Base-by-base conservation (phyloP, 805 yeast genomes). In the Wickerhamiella kurtzmanii region DNA sequence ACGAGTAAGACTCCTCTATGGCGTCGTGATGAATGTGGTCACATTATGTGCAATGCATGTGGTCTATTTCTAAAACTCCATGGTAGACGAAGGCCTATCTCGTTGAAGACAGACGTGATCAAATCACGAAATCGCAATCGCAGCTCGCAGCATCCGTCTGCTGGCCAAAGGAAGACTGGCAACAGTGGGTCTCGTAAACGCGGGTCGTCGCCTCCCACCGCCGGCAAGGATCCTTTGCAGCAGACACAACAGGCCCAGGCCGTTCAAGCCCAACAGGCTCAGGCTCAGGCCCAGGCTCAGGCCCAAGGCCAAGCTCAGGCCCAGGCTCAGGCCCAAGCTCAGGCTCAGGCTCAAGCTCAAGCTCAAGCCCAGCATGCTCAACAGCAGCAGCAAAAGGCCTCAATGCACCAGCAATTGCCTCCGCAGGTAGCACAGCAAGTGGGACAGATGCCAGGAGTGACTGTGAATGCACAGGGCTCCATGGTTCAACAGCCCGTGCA, bases 21-120 rank as follows among this genome's bases (percentile, higher is more conserved):
- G 98, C 71, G 98, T 56, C 71, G 96, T 44, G 86, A 86, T 57
- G 88, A 94, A 0, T 85, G 83, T 50, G 97, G 97, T 1, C 82
- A 84, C 59, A 94, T 95, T 0, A 68, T 89, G 51, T 89, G 98
- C 67, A 89, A 89, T 64, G 98, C 98, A 0, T 89, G 98, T 68
- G 98, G 98, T 0, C 69, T 89, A 53, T 89, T 89, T 56, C 73
- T 87, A 59, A 89, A 92, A 64, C 69, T 89, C 28, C 97, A 89
- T 59, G 97, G 97, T 13, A 92, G 87, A 3, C 94, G 86, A 52
- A 71, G 98, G 48, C 98, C 98, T 0, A 69, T 89, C 46, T 81
- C 94, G 15, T 68, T 88, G 56, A 88, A 87, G 59, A 84, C 96
- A 0, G 96, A 89, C 62, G 92, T 88, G 1, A 89, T 92, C 49